Base-by-base conservation (phyloP, 176 grass and related monocot genomes). In the Musa acuminata region DNA sequence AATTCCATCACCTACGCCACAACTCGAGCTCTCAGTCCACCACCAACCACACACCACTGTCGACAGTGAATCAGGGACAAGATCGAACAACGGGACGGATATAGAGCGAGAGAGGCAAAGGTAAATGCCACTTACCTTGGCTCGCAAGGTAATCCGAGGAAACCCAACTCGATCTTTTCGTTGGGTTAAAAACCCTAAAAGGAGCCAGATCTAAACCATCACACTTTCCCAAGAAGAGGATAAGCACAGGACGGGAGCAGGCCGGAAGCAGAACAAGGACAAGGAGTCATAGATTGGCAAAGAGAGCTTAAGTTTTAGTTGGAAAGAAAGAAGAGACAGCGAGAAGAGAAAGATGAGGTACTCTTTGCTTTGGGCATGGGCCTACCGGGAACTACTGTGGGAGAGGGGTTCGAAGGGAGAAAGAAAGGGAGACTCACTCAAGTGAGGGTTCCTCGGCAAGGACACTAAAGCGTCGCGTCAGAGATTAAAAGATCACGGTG, bases 1-100 rank as follows among this genome's bases (percentile, higher is more conserved):
- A 81, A 82, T 85, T 82, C 96, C 96, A 99, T 99, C 81, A 87
- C 90, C 83, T 77, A 65, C 19, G 22, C 19, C 81, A 58, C 51
- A 54, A 55, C n/a, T 13, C 3, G 20, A 24, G 19, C 71, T 53
- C 21, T 25, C 50, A 14, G 51, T 72, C 67, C 17, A 51, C 50
- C 23, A 21, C 48, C 50, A 73, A 8, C 49, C 71, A 26, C 71
- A 27, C 51, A 73, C 0, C 51, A 53, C 57, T 7, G 17, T 19
- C 17, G 57, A 14, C 52, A 53, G 71, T 14, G 21, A 20, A 24
- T 53, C 20, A 8, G n/a, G 20, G 71, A 54, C 51, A 54, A 54
- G 51, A 23, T 54, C 23, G 51, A 78, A 77, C 78, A 76, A 78
- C 49, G 51, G 62, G 19, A 50, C n/a, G 12, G 59, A 52, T 64